Percentiles rank a stretch among this genome's conserved stretches.
Evolutionary conservation across 129 eudicot genomes (phyloP).

Genomic region (Chrysanthemum seticuspe): DNA sequence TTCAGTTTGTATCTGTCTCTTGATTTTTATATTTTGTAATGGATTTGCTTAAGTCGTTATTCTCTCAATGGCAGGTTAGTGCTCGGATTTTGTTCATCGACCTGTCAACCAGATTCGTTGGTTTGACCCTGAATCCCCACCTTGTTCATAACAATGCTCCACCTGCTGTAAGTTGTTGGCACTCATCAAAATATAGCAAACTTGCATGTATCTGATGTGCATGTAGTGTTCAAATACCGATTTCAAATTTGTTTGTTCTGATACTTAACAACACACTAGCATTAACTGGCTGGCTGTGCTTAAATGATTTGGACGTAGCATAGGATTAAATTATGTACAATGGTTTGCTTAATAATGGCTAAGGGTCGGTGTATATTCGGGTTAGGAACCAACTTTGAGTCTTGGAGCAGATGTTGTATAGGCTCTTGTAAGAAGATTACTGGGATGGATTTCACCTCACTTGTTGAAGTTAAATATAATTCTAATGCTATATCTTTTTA

Average conservation of each 20-base stretch:
- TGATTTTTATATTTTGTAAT: background rate
- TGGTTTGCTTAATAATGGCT: background rate
- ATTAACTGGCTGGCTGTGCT: background rate
- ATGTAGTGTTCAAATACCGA: too few species aligned
- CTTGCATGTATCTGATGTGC: background rate
- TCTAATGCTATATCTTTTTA: too few species aligned
- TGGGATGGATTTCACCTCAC: too few species aligned
- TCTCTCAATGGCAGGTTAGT: slow-evolving; percentile 56
- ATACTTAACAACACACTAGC: background rate
- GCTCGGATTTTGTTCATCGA: slow-evolving; percentile 85
- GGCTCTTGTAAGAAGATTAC: too few species aligned
- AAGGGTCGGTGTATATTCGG: background rate
- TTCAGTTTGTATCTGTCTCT: background rate
- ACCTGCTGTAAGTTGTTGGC: slow-evolving; percentile 62
- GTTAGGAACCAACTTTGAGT: too few species aligned
- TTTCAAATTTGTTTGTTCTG: too few species aligned
- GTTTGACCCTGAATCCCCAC: slow-evolving; percentile 85
- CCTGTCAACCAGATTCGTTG: slow-evolving; percentile 86
- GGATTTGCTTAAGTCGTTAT: slow-evolving; percentile 5
- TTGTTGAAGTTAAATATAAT: too few species aligned
- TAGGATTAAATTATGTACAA: background rate
- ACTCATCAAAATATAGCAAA: slow-evolving; percentile 6
- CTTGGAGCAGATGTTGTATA: too few species aligned
- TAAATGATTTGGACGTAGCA: background rate
- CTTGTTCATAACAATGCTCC: slow-evolving; percentile 81